Base-by-base conservation (phyloP, 106 monocot genomes). In the Agapanthus africanus region DNA sequence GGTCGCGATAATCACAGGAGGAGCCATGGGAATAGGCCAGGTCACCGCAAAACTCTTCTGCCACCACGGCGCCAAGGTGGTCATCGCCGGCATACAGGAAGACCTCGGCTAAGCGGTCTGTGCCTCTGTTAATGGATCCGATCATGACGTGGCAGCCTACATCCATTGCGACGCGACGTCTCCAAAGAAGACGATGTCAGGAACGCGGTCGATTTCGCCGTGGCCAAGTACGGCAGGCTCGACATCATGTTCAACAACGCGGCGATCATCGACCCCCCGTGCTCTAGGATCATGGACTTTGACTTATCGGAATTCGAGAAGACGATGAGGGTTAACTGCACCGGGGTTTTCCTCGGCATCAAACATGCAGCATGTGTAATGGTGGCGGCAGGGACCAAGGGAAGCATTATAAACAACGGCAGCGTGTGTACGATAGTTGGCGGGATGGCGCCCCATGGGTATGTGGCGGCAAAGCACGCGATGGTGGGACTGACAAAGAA, bases 1-100 rank as follows among this genome's bases (percentile, higher is more conserved):
- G 74, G 87, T 84, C 38, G 87, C 75, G 19, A 40, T 88, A 1
- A 52, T 88, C 52, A 88, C 84, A 18, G 87, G 87, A 63, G 84
- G 70, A 0, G 87, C 83, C 9, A 83, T 74, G 41, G 87, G 87
- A 61, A 83, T 87, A 65, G 80, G 83, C 8, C 77, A 80, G 65
- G 80, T 67, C n/a, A 44, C 79, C 8, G 74, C 83, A 3, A 69
- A 76, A 34, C 79, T 83, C 40, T 80, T 87, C 59, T 62, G 74
- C 68, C 47, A 31, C 26, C 30, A 83, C 36, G 87, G 87, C 21
- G 83, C 87, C 21, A 41, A 25, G 16, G 83, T 87, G 26, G 68
- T 87, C 37, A 74, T 87, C 56, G 77, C 83, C 37, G 76, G 63
- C 50, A 21, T 70, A 23, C 44, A 76, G 34, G 76, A 76, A 11